Conservation (phyloP, 495 filamentous ascomycete genomes). For the Penicillium samsonianum region DNA sequence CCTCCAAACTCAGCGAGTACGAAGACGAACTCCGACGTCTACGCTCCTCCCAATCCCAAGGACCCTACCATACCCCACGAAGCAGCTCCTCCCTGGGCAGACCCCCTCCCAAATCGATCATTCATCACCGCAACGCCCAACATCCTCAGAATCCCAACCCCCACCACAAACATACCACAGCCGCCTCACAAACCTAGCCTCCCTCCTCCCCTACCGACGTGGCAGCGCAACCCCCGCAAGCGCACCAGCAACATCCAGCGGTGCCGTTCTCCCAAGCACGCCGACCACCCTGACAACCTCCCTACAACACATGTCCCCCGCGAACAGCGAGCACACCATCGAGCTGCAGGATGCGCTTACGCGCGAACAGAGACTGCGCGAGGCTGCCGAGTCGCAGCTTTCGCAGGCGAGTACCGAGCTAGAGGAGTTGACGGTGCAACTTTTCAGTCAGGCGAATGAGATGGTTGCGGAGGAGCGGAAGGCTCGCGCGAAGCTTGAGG, state of each 20-base stretch:
- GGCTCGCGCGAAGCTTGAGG: constrained; percentile 76
- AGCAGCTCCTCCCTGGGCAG: constrained; percentile 38
- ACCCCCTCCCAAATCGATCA: constrained; percentile 30
- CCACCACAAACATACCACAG: constrained; percentile 38
- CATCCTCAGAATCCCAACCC: constrained; percentile 41
- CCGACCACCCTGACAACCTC: constrained; percentile 25
- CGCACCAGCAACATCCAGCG: constrained; percentile 44
- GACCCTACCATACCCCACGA: constrained; percentile 28
- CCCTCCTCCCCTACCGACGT: constrained; percentile 64
- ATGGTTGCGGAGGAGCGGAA: constrained; percentile 92
- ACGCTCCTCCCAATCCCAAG: constrained; percentile 45
- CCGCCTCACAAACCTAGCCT: constrained; percentile 60
- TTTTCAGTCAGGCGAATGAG: constrained; percentile 95
- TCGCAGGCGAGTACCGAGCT: constrained; percentile 74
- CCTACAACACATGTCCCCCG: constrained; percentile 20
- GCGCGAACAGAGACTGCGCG: constrained; percentile 69
- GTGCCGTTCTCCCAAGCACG: constrained; percentile 23
- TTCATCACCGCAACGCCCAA: constrained; percentile 29
- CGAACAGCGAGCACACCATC: constrained; percentile 39
- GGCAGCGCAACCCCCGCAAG: constrained; percentile 35
- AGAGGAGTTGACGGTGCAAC: constrained; percentile 80
- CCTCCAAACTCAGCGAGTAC: constrained; percentile 87
- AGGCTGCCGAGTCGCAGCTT: constrained; percentile 72
- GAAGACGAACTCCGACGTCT: constrained; percentile 82
- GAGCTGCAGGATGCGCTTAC: constrained; percentile 71